phyloP scores from a whole-genome alignment of 345 rosid genomes.

The Populus simonii region DNA sequence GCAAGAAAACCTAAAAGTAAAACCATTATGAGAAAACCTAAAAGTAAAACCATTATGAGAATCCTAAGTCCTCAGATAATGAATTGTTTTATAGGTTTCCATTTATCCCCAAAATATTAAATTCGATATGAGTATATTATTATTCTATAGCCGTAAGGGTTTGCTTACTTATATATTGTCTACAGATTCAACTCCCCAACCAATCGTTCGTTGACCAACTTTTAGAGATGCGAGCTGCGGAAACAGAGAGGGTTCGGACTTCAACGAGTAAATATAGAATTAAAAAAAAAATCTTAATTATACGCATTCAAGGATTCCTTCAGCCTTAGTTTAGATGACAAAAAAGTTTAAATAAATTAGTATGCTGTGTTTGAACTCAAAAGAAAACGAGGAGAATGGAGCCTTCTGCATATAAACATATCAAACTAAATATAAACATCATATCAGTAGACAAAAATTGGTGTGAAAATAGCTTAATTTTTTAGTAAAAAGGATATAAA shows the following conservation, averaged over 20 bases:
- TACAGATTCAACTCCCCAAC: not conserved
- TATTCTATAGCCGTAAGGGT: not conserved
- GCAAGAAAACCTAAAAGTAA: not conserved
- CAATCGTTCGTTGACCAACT: not conserved
- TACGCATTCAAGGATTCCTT: not conserved
- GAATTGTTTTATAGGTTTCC: not conserved
- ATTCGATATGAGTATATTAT: not conserved
- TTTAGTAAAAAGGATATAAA: not conserved
- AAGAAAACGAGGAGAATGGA: too few species aligned
- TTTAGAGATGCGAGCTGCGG: not conserved
- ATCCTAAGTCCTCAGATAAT: not conserved
- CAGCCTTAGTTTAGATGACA: too few species aligned
- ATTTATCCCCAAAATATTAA: not conserved
- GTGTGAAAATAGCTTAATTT: too few species aligned
- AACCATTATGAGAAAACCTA: not conserved
- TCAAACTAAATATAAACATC: too few species aligned
- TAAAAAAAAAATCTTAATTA: not conserved
- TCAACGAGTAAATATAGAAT: too few species aligned
- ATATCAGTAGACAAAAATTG: too few species aligned
- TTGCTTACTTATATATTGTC: not conserved
- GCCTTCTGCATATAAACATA: too few species aligned
- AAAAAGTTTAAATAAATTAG: too few species aligned
- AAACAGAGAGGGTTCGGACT: not conserved
- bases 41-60: not conserved
- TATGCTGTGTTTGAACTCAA: too few species aligned